phyloP scores from a whole-genome alignment of 106 monocot species.

The Platanthera zijinensis region DNA sequence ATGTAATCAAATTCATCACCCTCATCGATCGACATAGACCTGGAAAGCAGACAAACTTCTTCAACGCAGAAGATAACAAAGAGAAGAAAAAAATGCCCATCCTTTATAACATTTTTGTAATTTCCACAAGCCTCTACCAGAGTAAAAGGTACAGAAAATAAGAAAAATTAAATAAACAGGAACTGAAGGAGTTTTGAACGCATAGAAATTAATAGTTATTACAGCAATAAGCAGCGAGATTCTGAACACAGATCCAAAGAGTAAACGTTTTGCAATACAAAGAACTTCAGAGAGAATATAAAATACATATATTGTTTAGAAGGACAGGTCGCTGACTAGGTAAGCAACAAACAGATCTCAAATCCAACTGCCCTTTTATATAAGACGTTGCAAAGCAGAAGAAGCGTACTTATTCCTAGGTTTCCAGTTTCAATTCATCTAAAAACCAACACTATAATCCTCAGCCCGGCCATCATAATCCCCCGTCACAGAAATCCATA shows the following conservation, averaged over 20 bases:
- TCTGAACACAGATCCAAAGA: not conserved
- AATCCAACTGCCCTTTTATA: not conserved
- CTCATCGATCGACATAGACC: constrained; percentile 5
- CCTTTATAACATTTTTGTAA: not conserved
- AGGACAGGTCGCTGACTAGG: not conserved
- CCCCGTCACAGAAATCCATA: not conserved
- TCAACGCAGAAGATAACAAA: not conserved
- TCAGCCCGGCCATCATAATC: not conserved
- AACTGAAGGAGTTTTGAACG: not conserved
- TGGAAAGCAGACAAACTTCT: not conserved
- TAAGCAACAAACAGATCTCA: not conserved
- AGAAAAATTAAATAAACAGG: not conserved
- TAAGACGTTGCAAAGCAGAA: not conserved
- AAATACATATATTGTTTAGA: not conserved
- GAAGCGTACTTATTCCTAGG: not conserved
- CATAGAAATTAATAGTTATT: not conserved
- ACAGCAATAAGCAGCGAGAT: not conserved
- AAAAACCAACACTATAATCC: not conserved
- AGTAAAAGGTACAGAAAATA: not conserved
- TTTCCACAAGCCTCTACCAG: not conserved
- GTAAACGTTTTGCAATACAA: not conserved
- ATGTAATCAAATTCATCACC: constrained; percentile 18
- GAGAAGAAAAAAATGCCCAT: not conserved
- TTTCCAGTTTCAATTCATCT: not conserved
- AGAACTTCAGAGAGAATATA: not conserved